Percentiles rank a stretch among this genome's conserved stretches.
Conservation (phyloP, 78 protist species). For the Speleostelium caveatum region DNA sequence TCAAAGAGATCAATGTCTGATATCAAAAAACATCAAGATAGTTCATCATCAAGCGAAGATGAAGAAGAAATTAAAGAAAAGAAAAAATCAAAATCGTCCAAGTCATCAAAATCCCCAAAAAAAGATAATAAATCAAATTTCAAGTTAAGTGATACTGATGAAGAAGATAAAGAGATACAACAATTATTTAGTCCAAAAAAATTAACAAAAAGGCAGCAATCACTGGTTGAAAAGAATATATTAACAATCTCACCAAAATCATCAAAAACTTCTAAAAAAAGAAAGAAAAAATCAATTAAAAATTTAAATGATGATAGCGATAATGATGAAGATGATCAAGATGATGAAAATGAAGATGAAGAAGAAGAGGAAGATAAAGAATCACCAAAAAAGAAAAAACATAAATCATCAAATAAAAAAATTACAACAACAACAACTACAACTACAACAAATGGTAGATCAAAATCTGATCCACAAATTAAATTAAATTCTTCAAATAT, state of each 20-base stretch:
- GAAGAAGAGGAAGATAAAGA: constrained; percentile 2
- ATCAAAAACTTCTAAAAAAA: neutral
- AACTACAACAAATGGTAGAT: neutral
- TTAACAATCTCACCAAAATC: neutral
- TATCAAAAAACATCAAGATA: neutral
- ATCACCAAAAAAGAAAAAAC: neutral
- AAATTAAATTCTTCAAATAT: neutral
- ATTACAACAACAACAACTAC: neutral
- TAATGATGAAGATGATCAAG: neutral
- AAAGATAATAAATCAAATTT: neutral
- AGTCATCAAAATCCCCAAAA: neutral
- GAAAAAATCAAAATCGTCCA: constrained; percentile 11
- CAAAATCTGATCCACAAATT: neutral
- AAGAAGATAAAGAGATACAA: neutral
- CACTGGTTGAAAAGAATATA: neutral
- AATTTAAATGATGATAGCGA: neutral
- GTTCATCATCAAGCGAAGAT: neutral
- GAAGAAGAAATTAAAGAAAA: neutral
- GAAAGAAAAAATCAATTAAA: neutral
- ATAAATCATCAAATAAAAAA: neutral
- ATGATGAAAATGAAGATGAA: neutral
- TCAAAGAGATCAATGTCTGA: neutral
- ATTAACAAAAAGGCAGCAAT: neutral
- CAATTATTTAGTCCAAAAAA: neutral
- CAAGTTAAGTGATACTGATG: constrained; percentile 6